These are phyloP conservation scores for Hypoxylon sp. DNA, from an alignment of 2,329 filamentous ascomycete species.

Conservation along the genomic window DNA sequence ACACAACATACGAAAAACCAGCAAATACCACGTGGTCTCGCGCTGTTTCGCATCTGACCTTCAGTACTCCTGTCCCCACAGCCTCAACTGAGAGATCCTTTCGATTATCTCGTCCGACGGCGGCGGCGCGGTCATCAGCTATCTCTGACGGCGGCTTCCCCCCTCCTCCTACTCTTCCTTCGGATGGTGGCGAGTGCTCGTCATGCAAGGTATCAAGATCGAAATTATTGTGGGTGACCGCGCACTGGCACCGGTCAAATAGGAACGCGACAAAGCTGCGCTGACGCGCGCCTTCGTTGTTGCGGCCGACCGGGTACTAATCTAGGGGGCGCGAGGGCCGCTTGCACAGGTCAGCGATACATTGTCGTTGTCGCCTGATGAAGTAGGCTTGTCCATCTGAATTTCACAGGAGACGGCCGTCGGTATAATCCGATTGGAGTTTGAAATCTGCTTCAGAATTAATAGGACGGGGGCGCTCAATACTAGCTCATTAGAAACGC, in stretches of 20 bases:
- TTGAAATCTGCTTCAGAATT: background rate
- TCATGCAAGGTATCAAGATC: background rate
- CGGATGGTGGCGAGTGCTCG: background rate
- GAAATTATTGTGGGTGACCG: conserved; percentile 2
- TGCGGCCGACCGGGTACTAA: conserved; percentile 8
- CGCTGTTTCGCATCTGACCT: conserved; percentile 25
- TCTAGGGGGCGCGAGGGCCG: conserved; percentile 25
- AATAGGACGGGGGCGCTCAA: background rate
- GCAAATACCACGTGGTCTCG: conserved; percentile 64
- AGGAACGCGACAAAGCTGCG: conserved; percentile 15
- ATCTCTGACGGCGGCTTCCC: no score
- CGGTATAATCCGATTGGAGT: background rate
- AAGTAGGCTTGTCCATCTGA: conserved; percentile 16
- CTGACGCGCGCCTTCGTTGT: conserved; percentile 18
- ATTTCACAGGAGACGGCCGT: background rate
- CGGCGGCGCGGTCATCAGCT: no score
- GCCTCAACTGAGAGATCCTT: no score
- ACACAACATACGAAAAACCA: conserved; percentile 69
- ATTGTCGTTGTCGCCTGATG: conserved; percentile 1
- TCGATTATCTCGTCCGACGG: no score
- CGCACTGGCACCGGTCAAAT: conserved; percentile 16
- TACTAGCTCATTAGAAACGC: background rate
- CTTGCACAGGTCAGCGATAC: conserved; percentile 19
- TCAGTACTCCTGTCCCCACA: background rate
- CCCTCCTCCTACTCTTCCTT: background rate